Conservation (phyloP, 164 flowering plant genomes). For the Piper longum region DNA sequence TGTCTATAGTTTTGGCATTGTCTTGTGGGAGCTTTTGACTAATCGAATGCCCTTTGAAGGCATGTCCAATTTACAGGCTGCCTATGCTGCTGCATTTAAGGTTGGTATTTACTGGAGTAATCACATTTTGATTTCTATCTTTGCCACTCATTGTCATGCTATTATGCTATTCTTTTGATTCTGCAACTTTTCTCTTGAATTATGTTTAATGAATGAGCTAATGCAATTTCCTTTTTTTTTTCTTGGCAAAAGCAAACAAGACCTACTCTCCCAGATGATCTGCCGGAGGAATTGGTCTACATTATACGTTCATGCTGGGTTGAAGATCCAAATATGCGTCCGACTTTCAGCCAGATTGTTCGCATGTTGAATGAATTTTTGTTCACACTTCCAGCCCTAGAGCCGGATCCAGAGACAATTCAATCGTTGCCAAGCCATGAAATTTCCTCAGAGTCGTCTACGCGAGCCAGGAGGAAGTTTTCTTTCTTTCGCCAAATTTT, state of each 20-base stretch:
- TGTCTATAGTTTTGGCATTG: conserved; percentile 91
- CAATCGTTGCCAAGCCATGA: conserved; percentile 31
- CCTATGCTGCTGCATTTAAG: conserved; percentile 98
- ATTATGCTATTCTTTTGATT: no score
- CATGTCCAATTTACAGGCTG: conserved; percentile 97
- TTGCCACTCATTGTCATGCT: no score
- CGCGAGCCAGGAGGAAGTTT: conserved; percentile 62
- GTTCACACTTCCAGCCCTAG: conserved; percentile 32
- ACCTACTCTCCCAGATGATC: conserved; percentile 56
- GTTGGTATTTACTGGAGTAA: conserved; percentile 13
- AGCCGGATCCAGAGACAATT: conserved; percentile 22
- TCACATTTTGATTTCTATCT: no score
- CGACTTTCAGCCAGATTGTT: conserved; percentile 74
- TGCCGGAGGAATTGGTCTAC: conserved; percentile 59
- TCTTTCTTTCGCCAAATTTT: conserved; percentile 75
- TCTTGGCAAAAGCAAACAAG: conserved; percentile 57
- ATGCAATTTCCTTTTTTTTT: not conserved
- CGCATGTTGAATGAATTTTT: conserved; percentile 67
- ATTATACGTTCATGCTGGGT: conserved; percentile 85
- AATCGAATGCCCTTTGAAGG: conserved; percentile 96
- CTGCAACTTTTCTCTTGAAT: no score
- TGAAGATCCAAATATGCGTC: conserved; percentile 81
- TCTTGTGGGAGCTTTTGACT: conserved; percentile 80
- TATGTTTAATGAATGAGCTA: not conserved
- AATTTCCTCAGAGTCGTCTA: conserved; percentile 36